Evolutionary conservation across 73 alveolate species (phyloP), one percentile per base, ranked within the genome.

Genomic region (Tetrahymena malaccensis): DNA sequence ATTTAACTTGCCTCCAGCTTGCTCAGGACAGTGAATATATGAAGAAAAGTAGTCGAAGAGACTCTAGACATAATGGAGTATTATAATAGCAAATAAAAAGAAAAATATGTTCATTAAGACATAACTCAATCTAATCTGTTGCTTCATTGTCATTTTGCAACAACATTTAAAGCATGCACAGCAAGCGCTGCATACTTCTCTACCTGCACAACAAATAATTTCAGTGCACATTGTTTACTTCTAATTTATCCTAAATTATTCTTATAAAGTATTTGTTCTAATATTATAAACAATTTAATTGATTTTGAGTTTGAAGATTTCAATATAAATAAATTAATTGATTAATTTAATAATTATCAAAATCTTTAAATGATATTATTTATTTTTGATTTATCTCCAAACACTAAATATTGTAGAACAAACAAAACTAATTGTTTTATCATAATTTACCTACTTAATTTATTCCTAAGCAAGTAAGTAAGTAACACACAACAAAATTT

Each of bases 51-150:
- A 40, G 55, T 89, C 95, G 25, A 95, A 85, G 34, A 43, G 33
- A 25, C 94, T 58, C 55, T 43, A 43, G 33, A 95, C 34, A 34
- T 84, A 95, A 43, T 43, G 94, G 35, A 89, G 94, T n/a, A 95
- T 27, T 35, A 85, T 35, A 35, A 95, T 57, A 10, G 95, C 70
- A 25, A 95, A 55, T 43, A 95, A 95, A 19, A 95, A 70, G 83
- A 85, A 43, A 19, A 44, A 21, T 37, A 85, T 43, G 89, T 95
- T 95, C 40, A 95, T 57, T 17, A 95, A 22, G 44, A 95, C 94
- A 57, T 95, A 95, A 70, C 89, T 70, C 43, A 70, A 70, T 70
- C 89, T 70, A 17, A 70, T 70, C 25, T 70, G 31, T 70, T 70
- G 37, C 89, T 70, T 70, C 89, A 70, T 70, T 3, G 89, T 70